Evolutionary conservation across 2,329 filamentous ascomycete species (phyloP).

Genomic region (Diaporthe humulicola): DNA sequence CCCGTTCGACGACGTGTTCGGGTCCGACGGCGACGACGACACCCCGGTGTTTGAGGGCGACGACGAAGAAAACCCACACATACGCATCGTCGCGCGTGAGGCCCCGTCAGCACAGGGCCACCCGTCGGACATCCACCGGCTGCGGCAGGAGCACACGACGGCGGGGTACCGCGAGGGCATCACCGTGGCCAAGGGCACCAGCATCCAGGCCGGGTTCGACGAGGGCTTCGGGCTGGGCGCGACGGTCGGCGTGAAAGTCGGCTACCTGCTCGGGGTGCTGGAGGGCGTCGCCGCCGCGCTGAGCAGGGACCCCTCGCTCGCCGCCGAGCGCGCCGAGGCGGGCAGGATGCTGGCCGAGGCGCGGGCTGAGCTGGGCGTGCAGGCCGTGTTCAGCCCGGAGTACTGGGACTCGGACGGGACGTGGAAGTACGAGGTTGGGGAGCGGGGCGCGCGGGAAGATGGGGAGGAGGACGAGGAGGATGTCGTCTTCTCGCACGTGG

Average conservation of each 20-base stretch:
- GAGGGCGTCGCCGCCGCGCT: slow-evolving; percentile 76
- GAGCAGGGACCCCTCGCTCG: slow-evolving; percentile 41
- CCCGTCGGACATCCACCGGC: slow-evolving; percentile 76
- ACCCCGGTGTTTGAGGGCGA: not conserved
- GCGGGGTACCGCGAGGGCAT: slow-evolving; percentile 94
- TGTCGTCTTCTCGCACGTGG: slow-evolving; percentile 72
- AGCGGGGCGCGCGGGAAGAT: slow-evolving; percentile 46
- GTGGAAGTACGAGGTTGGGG: slow-evolving; percentile 74
- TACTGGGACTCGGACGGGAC: slow-evolving; percentile 79
- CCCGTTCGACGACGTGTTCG: slow-evolving; percentile 39
- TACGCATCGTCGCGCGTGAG: not conserved
- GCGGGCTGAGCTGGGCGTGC: slow-evolving; percentile 69
- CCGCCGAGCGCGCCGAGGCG: slow-evolving; percentile 43
- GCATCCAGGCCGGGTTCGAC: slow-evolving; percentile 91
- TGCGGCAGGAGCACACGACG: slow-evolving; percentile 83
- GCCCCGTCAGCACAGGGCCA: slow-evolving; percentile 46
- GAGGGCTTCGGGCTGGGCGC: slow-evolving; percentile 90
- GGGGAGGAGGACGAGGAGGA: slow-evolving; percentile 56
- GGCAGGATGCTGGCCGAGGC: slow-evolving; percentile 62
- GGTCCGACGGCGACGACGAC: slow-evolving; percentile 29
- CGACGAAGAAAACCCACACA: not conserved
- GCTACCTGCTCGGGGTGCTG: slow-evolving; percentile 81
- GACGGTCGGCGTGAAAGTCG: slow-evolving; percentile 80
- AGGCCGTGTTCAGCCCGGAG: slow-evolving; percentile 72
- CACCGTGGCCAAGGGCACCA: slow-evolving; percentile 78